These are phyloP conservation scores for Boletus rubroflammeus DNA, from an alignment of 768 basidiomycete species.

Conservation along the genomic window DNA sequence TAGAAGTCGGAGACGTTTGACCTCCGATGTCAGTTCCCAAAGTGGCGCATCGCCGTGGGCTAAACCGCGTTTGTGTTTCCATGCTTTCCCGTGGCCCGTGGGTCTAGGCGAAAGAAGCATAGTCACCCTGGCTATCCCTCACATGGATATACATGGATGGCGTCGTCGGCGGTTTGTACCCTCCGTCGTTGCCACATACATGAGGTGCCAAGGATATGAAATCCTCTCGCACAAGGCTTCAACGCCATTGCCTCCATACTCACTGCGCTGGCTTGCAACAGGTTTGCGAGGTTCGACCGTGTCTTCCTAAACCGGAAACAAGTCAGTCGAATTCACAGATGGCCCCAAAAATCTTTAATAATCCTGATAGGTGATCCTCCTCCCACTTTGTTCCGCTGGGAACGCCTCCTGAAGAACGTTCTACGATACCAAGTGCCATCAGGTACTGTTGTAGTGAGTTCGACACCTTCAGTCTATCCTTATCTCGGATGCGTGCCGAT, in stretches of 20 bases:
- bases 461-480: neutral
- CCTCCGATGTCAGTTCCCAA: constrained; percentile 20
- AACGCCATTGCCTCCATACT: constrained; percentile 1
- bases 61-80: neutral
- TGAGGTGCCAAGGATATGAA: neutral
- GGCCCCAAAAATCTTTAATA: neutral
- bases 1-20: constrained; percentile 24
- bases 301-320: constrained; percentile 3
- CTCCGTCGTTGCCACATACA: constrained; percentile 18
- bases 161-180: constrained; percentile 16
- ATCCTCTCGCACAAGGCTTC: neutral
- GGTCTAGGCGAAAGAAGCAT: constrained; percentile 10
- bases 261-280: neutral
- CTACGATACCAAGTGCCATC: neutral
- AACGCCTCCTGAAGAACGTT: neutral
- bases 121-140: neutral
- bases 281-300: neutral
- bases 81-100: neutral
- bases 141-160: constrained; percentile 2
- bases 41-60: neutral
- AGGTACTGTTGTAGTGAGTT: constrained; percentile 8
- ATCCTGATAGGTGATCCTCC: neutral
- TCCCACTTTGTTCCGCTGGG: neutral
- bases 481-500: neutral
- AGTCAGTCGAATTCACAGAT: constrained; percentile 7